These are phyloP conservation scores for Cajanus cajan DNA, from an alignment of 306 rosid species.

Conservation along the genomic window DNA sequence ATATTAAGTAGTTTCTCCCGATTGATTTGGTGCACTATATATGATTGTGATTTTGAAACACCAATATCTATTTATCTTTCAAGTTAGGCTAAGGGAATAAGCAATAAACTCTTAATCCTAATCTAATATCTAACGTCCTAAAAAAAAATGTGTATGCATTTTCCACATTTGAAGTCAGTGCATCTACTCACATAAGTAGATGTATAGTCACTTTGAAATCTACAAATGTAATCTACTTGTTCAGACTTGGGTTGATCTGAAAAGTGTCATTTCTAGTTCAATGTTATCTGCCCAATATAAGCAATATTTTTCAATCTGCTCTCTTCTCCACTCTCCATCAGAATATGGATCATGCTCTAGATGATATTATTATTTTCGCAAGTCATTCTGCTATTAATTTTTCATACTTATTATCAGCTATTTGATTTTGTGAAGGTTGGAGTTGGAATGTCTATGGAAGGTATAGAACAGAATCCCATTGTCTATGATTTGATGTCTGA, in stretches of 20 bases:
- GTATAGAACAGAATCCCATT: constrained; percentile 85
- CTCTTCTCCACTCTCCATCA: not conserved
- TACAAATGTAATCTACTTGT: not conserved
- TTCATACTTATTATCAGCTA: constrained; percentile 4
- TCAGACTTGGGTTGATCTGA: not conserved
- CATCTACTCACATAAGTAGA: not conserved
- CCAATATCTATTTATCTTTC: not conserved
- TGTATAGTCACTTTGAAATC: not conserved
- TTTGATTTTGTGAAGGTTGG: constrained; percentile 68
- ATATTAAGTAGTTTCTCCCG: constrained; percentile 4
- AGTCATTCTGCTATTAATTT: constrained; percentile 1
- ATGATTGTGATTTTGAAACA: not conserved
- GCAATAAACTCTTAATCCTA: not conserved
- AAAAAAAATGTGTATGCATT: not conserved
- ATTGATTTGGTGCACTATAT: not conserved
- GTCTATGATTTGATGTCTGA: constrained; percentile 91
- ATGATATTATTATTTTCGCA: not conserved
- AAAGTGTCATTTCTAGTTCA: not conserved
- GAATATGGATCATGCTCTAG: not conserved
- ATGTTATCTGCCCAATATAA: not conserved
- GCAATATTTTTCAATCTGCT: not conserved
- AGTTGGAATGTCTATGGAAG: constrained; percentile 96
- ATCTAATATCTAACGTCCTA: not conserved
- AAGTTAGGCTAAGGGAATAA: not conserved
- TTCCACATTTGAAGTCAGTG: not conserved